Percentiles rank a stretch among this genome's conserved stretches.
These are phyloP conservation scores for Diaporthe citriasiana DNA, from an alignment of 2,329 filamentous ascomycete species.

Conservation along the genomic window DNA sequence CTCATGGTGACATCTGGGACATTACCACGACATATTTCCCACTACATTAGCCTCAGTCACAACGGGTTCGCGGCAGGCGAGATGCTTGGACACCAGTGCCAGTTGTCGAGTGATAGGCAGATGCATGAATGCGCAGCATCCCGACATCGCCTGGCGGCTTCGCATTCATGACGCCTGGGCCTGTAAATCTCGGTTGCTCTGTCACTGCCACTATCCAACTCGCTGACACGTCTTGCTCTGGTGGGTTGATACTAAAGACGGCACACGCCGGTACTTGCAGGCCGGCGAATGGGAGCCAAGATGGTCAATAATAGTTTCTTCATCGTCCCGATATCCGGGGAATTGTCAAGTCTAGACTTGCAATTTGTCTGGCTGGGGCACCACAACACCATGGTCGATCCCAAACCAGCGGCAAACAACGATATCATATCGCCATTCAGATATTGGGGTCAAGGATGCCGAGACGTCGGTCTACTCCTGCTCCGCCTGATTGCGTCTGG, in stretches of 20 bases:
- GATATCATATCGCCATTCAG: conserved; percentile 24
- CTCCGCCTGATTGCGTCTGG: conserved; percentile 26
- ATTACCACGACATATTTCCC: conserved; percentile 12
- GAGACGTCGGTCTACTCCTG: conserved; percentile 30
- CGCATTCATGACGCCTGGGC: conserved; percentile 21
- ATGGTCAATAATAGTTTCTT: conserved; percentile 14
- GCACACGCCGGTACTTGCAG: conserved; percentile 28
- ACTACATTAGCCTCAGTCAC: conserved; percentile 18
- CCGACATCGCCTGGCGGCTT: conserved; percentile 24
- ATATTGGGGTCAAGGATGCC: conserved; percentile 22
- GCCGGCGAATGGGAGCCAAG: conserved; percentile 27
- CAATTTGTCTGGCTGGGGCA: neutral
- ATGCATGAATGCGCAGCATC: conserved; percentile 30
- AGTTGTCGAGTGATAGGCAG: neutral
- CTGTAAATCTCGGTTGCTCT: conserved; percentile 24
- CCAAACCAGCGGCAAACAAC: conserved; percentile 26
- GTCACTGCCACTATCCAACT: neutral
- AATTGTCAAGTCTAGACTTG: conserved; percentile 11
- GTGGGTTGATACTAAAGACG: conserved; percentile 21
- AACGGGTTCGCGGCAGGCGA: conserved; percentile 17
- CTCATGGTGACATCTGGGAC: conserved; percentile 3
- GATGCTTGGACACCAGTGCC: conserved; percentile 8
- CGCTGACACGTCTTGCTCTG: conserved; percentile 9
- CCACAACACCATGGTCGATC: conserved; percentile 3
- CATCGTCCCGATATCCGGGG: conserved; percentile 18